Conservation (phyloP, 495 filamentous ascomycete genomes). For the Tuber brumale region DNA sequence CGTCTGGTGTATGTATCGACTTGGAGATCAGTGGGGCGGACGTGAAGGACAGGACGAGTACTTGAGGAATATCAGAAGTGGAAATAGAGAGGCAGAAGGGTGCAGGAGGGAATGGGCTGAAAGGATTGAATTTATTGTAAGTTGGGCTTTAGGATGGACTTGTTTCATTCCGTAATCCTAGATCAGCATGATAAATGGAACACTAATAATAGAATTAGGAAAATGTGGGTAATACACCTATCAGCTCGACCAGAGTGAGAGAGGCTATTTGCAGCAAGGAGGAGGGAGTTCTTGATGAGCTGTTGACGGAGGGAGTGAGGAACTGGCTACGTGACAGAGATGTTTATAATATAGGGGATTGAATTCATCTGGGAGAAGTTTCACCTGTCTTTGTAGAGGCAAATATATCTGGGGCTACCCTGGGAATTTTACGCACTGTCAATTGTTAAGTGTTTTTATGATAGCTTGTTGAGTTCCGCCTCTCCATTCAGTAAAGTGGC, state of each 20-base stretch:
- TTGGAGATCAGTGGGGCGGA: conserved; percentile 60
- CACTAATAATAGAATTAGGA: conserved; percentile 44
- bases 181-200: not conserved
- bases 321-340: conserved; percentile 53
- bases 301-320: conserved; percentile 60
- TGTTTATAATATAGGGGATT: conserved; percentile 49
- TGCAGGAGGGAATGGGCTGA: conserved; percentile 62
- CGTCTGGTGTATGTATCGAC: conserved; percentile 65
- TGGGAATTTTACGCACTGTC: not conserved
- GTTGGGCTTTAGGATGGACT: not conserved
- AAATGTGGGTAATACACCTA: conserved; percentile 46
- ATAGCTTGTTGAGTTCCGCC: not conserved
- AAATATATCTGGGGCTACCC: not conserved
- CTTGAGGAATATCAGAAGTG: conserved; percentile 50
- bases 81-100: conserved; percentile 42
- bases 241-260: conserved; percentile 77
- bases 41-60: conserved; percentile 56
- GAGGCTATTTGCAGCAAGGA: conserved; percentile 54
- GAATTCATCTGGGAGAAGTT: conserved; percentile 6
- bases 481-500: not conserved
- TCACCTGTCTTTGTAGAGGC: conserved; percentile 47
- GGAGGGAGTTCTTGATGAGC: conserved; percentile 50
- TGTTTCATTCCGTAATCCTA: not conserved
- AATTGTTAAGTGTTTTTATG: not conserved
- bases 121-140: conserved; percentile 64